Evolutionary conservation across 768 basidiomycete genomes (phyloP), one percentile per base, ranked within the genome.

Genomic region (Rhodosporidiobolus sp.): DNA sequence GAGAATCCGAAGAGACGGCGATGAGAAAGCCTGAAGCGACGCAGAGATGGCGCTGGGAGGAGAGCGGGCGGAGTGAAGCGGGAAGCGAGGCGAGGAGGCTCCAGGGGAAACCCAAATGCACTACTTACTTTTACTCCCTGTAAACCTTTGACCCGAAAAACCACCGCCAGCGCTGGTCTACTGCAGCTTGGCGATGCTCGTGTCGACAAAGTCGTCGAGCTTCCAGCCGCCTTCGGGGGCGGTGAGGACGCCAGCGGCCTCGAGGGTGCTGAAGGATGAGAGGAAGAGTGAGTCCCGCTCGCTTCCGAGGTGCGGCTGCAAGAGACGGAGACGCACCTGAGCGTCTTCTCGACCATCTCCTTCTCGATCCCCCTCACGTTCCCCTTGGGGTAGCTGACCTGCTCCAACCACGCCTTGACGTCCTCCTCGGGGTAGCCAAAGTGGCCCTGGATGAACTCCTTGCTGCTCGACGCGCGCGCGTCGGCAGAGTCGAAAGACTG

Each of bases 381-480:
- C 6, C 69, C 67, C 43, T 64, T 52, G 9, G 78, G 73, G 66
- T 79, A 78, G 43, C 61, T 67, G 28, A 77, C 76, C 59, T 70
- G 72, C 49, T 72, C 69, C 43, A 78, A 57, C 78, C 78, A 79
- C 2, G 71, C 92, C 82, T 87, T 83, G 75, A 97, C 88, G 80
- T 98, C 95, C 69, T 87, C 86, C 66, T 88, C 86, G 5, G 86
- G 85, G 78, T 97, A 95, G 0, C 89, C 90, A 76, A 95, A 96
- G 62, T 86, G 87, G 19, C 84, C 82, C 79, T 86, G 85, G 77
- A 97, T 90, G 79, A 90, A 96, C 43, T 87, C 86, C 38, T 91
- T 85, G 79, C 90, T 87, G 4, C 84, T 84, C 3, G 83, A 84
- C 24, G 89, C 86, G 20, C 84, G 84, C 56, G 87, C 87, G 55